Percentiles rank a stretch among this genome's conserved stretches.
Evolutionary conservation across 345 rosid genomes (phyloP).

Genomic region (Sonneratia alba): DNA sequence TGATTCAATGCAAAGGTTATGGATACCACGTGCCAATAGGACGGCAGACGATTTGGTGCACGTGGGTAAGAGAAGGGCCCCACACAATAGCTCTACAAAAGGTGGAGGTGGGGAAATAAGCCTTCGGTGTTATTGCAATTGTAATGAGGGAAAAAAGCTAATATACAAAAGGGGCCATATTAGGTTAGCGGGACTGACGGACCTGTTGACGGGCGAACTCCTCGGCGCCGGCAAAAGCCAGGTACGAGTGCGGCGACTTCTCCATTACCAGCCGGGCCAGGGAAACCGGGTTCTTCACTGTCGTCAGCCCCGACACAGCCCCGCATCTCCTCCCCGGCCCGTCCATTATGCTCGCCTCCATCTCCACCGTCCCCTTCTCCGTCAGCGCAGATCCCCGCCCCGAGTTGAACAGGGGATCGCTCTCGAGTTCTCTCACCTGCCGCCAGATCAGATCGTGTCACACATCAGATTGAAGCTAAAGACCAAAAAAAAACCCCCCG

Average conservation of each 20-base stretch:
- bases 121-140: too few species aligned
- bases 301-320: constrained; percentile 79
- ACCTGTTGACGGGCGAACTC: constrained; percentile 83
- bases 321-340: constrained; percentile 82
- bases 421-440: constrained; percentile 77
- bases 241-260: constrained; percentile 88
- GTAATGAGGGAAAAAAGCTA: neutral
- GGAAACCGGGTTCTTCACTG: constrained; percentile 81
- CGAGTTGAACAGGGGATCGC: constrained; percentile 88
- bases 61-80: neutral
- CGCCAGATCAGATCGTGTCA: neutral
- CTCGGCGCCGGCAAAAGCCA: constrained; percentile 86
- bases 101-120: too few species aligned
- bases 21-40: neutral
- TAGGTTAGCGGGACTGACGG: neutral
- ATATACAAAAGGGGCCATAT: too few species aligned
- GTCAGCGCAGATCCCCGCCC: constrained; percentile 96
- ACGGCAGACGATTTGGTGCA: neutral
- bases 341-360: constrained; percentile 99
- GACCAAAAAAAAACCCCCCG: too few species aligned
- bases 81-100: too few species aligned
- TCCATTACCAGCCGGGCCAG: constrained; percentile 97
- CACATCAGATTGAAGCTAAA: neutral
- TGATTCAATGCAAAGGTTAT: too few species aligned
- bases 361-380: constrained; percentile 82